Percentiles rank a stretch among this genome's conserved stretches.
Conservation (phyloP, 164 flowering plant species). For the Vitis rotundifolia region DNA sequence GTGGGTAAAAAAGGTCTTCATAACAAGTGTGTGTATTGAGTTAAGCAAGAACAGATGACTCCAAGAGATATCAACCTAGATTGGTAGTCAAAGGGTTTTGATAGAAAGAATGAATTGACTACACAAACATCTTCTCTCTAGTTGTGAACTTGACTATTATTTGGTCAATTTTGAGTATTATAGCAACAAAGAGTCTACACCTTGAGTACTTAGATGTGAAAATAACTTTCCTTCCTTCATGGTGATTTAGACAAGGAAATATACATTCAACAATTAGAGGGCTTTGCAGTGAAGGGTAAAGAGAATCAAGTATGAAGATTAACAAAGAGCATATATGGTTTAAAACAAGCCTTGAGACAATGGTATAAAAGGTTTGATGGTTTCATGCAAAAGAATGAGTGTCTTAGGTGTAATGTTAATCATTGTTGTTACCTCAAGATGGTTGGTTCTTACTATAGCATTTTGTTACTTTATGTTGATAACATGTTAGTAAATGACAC, state of each 20-base stretch:
- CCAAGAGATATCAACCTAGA: neutral
- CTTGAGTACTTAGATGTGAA: neutral
- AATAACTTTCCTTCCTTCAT: neutral
- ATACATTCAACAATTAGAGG: neutral
- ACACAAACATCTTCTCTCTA: neutral
- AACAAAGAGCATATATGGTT: neutral
- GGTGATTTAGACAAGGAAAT: neutral
- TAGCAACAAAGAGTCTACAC: neutral
- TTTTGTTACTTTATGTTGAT: neutral
- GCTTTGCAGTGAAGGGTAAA: neutral
- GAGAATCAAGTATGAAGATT: neutral
- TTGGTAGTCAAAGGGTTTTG: neutral
- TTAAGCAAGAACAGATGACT: neutral
- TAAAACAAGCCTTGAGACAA: neutral
- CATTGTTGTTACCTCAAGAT: neutral
- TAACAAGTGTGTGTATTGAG: neutral
- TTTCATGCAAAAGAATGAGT: too few relatives aligned
- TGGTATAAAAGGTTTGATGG: conserved; percentile 1
- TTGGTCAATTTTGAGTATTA: neutral
- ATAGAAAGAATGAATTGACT: neutral
- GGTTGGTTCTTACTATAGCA: neutral
- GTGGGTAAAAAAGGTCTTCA: neutral
- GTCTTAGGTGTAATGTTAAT: neutral
- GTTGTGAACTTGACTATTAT: neutral
- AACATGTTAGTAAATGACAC: neutral